Evolutionary conservation across 768 basidiomycete species (phyloP), one percentile per base, ranked within the genome.

Genomic region (Stropharia rugosoannulata): DNA sequence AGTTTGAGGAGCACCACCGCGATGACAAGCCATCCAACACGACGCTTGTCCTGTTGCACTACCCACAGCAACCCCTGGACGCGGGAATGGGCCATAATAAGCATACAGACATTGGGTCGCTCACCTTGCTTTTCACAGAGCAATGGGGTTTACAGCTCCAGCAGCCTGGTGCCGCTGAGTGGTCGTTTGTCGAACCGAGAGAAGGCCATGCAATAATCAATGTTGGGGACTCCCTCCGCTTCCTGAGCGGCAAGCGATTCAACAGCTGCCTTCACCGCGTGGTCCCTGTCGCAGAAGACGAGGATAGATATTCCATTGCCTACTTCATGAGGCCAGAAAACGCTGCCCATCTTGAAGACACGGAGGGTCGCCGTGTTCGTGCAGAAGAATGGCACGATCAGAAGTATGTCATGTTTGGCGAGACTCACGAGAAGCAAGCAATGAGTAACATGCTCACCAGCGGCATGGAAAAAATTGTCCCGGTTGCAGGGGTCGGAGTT

Each of bases 271-370:
- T 56, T 40, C 55, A 56, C 35, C 55, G 55, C 32, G 55, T 56
- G 13, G 22, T 56, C 27, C 55, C 55, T 6, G 55, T 56, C 29
- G 55, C 55, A 4, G 42, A 19, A 13, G 55, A 56, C 9, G 55
- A 56, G 18, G 47, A 56, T 10, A 56, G 55, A 27, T 56, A 56
- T 37, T 56, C 55, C 19, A 56, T 56, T 49, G 55, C 55, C 5
- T 56, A 56, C 22, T 56, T 56, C 40, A 49, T 56, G 55, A 49
- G 55, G 55, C 55, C 55, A 18, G 48, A 56, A 25, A 56, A 56
- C 27, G 55, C 48, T 9, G 49, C 40, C 8, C 55, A 56, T 12
- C 25, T 56, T 8, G 53, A 54, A 25, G 55, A 56, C 12, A 43
- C 43, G 5, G 55, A 56, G 19, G 55, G 55, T 15, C 49, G 49